Evolutionary conservation across 805 yeast genomes (phyloP), one percentile per base, ranked within the genome.

Genomic region (Cyberlindnera nakhonratchasimensis): DNA sequence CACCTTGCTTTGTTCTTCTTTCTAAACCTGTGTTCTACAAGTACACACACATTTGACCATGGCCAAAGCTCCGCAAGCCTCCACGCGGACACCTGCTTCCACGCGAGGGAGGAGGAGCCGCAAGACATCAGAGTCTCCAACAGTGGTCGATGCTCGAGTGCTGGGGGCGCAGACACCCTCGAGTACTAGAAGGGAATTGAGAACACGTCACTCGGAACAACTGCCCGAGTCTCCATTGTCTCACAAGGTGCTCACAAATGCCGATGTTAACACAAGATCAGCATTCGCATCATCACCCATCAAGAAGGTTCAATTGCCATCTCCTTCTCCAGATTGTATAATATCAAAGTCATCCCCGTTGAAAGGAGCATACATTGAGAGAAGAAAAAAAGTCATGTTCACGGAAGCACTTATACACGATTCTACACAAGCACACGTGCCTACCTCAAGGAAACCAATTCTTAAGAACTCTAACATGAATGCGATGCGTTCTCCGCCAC

Each of bases 361-460:
- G 3, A 45, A 42, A 26, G 34, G 24, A 25, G 36, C 33, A 5
- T 9, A 18, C 2, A 5, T 28, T 3, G 29, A 26, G 3, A n/a
- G 18, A 3, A 30, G 36, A 31, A 55, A 56, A 19, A 44, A 23
- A 35, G 61, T 57, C 7, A 33, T 46, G 31, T 57, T 57, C 38
- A 39, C 47, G 6, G 44, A 40, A 2, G 42, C 42, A 8, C 36
- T 54, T 11, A 42, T 49, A 0, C 42, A 37, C n/a, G 31, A 37
- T 4, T n/a, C 38, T 1, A 34, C 39, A 16, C 35, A 39, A 14
- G 26, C 23, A 6, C 10, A 17, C 1, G 44, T 19, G 2, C 42
- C 43, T 11, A 55, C 59, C 1, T 59, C 61, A 5, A 45, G 45
- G 12, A 54, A 43, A 29, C 48, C 61, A 1, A 57, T 57, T 7